A percentile compares a stretch with the other conserved stretches of the same genome.
Conservation (phyloP, 805 yeast genomes). For the Wickerhamiella kurtzmanii region DNA sequence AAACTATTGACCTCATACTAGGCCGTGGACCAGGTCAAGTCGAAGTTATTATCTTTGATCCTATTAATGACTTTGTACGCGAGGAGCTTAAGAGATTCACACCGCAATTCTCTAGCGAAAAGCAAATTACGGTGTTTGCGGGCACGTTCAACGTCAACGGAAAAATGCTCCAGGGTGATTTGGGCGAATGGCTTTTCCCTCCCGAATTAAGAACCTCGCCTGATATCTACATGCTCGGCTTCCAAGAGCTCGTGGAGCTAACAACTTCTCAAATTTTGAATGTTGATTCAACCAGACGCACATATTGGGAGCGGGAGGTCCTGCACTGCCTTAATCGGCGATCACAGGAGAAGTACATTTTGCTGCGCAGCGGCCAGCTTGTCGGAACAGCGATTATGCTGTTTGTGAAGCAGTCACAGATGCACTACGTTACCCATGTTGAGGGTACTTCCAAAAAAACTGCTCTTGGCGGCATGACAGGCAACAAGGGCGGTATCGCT, state of each 20-base stretch:
- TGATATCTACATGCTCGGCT: conserved; percentile 76
- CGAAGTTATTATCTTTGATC: conserved; percentile 71
- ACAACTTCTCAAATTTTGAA: conserved; percentile 82
- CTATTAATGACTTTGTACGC: conserved; percentile 72
- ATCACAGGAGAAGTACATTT: conserved; percentile 36
- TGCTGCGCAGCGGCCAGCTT: conserved; percentile 72
- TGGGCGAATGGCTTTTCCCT: conserved; percentile 76
- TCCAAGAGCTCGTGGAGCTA: conserved; percentile 88
- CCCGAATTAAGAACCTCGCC: conserved; percentile 31
- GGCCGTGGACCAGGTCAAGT: conserved; percentile 66
- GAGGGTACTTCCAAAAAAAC: conserved; percentile 94
- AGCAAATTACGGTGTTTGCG: conserved; percentile 50
- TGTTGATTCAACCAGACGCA: conserved; percentile 67
- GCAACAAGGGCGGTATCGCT: conserved; percentile 94
- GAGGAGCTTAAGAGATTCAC: conserved; percentile 41
- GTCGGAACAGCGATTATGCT: conserved; percentile 78
- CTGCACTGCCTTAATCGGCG: conserved; percentile 45
- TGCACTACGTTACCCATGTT: conserved; percentile 57
- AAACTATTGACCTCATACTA: conserved; percentile 71
- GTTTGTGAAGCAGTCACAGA: conserved; percentile 49
- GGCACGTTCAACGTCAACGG: conserved; percentile 91
- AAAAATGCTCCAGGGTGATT: conserved; percentile 38
- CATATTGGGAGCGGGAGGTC: conserved; percentile 65
- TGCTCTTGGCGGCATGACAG: conserved; percentile 93
- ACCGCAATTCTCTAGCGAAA: conserved; percentile 44